Base-by-base conservation (phyloP, 306 rosid genomes). In the Abrus precatorius region DNA sequence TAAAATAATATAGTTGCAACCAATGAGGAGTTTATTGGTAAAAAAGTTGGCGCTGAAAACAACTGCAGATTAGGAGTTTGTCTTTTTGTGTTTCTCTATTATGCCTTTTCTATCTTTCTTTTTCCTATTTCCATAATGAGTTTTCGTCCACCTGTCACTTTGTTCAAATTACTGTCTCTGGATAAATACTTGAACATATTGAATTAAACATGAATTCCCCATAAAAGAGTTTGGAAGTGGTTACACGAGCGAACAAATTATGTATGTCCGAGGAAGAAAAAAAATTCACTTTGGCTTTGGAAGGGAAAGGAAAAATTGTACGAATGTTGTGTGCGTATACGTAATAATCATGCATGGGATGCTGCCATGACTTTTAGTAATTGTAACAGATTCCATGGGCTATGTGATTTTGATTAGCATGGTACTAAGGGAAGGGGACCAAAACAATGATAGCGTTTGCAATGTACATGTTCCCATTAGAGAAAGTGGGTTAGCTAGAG, bases 331-430 rank as follows among this genome's bases (percentile, higher is more conserved):
- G 88, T 82, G 88, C 34, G 83, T 69, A 86, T 89, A 91, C 95
- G 94, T 92, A 92, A 87, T 85, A 85, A 88, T 90, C 85, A 88
- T 92, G 97, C 97, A 92, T 92, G 97, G 90, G 92, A 87, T 90
- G 86, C 75, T 82, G 81, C 54, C 83, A 72, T 83, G 71, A 77
- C 72, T 78, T 78, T 72, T 72, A 83, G 82, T 77, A 83, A 83
- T 44, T 63, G 76, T 54, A 63, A 72, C 12, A 83, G 86, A 78
- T 83, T 83, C 83, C 84, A 84, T 59, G 72, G 64, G 55, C 54
- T 73, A 63, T 73, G 83, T 57, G 66, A 79, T 74, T 40, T 83
- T 79, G 86, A 82, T 86, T 84, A 83, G 79, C 80, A 89, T 84
- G 91, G 84, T 79, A 84, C 84, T 40, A 78, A 65, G 59, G 62